Evolutionary conservation across 2,329 filamentous ascomycete species (phyloP), one percentile per base, ranked within the genome.

Genomic region (Endoconidiophora polonica): DNA sequence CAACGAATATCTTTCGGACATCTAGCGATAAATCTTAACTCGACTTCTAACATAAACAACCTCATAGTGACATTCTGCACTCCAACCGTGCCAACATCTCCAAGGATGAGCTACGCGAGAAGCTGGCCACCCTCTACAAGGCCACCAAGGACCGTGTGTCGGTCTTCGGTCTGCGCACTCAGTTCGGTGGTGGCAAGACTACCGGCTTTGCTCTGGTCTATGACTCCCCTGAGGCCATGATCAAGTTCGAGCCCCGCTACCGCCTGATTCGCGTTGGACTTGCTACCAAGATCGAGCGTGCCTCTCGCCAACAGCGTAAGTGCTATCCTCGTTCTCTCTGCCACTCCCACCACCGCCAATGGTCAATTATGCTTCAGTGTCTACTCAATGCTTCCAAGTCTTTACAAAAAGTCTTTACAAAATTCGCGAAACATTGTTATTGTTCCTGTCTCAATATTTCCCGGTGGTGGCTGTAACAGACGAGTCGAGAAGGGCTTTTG

Each of bases 221-320:
- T 81, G 91, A 98, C 74, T 94, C 86, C 60, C 75, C 80, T 67
- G 91, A 98, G 79, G 86, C 88, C 64, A 82, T 98, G 82, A 95
- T 95, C 86, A 96, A 96, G 76, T 98, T 96, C 72, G 91, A 98
- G 81, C 91, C 91, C 64, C 83, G 83, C 73, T 95, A 95, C 83
- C 83, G 91, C 72, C 81, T 95, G 62, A 79, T 98, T 70, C 81
- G 91, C 62, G 86, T 94, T 67, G 91, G 90, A 67, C 76, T 86
- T 62, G 90, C 86, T 65, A 77, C 71, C 70, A 96, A 96, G 86
- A 77, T 86, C 70, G 91, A 98, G 84, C 90, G 88, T 77, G 80
- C 91, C 64, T 86, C 81, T 76, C 85, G 91, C 81, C 91, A 98
- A 76, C 91, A 98, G 75, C 88, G 91, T 95, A 88, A 67, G 90